These are phyloP conservation scores for Ophiostoma sp. DNA, from an alignment of 2,329 filamentous ascomycete genomes.

Conservation along the genomic window DNA sequence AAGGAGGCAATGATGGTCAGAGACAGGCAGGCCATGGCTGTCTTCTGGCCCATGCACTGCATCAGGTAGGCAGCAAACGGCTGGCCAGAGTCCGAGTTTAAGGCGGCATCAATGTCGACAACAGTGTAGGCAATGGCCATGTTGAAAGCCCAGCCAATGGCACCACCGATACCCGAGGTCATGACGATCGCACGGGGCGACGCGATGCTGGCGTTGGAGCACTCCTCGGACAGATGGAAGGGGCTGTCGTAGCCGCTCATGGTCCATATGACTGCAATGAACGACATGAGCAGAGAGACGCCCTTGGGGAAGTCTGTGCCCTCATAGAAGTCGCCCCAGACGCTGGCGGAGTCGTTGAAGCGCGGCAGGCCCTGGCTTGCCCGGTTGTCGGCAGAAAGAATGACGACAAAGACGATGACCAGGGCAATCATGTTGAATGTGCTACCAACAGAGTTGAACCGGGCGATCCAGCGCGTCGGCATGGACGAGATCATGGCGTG, in stretches of 20 bases:
- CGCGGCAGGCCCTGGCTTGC: slow-evolving; percentile 42
- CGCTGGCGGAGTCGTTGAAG: slow-evolving; percentile 42
- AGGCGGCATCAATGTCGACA: slow-evolving; percentile 52
- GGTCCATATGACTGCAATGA: slow-evolving; percentile 65
- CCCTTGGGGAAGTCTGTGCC: slow-evolving; percentile 63
- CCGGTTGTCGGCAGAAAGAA: slow-evolving; percentile 53
- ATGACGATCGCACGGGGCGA: slow-evolving; percentile 66
- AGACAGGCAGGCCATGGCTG: slow-evolving; percentile 56
- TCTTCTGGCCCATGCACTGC: slow-evolving; percentile 56
- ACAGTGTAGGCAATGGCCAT: slow-evolving; percentile 68
- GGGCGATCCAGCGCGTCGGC: slow-evolving; percentile 64
- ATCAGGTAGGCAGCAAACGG: slow-evolving; percentile 66
- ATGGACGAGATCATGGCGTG: slow-evolving; percentile 63
- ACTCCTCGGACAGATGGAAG: slow-evolving; percentile 71
- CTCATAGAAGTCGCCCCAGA: slow-evolving; percentile 62
- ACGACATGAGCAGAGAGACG: slow-evolving; percentile 64
- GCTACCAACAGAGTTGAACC: slow-evolving; percentile 64
- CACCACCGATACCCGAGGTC: slow-evolving; percentile 59
- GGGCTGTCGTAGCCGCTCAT: slow-evolving; percentile 63
- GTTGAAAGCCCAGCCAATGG: slow-evolving; percentile 69
- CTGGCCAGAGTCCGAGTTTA: slow-evolving; percentile 59
- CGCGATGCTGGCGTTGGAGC: slow-evolving; percentile 65
- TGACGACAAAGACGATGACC: slow-evolving; percentile 61
- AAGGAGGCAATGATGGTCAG: slow-evolving; percentile 65
- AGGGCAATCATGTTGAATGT: slow-evolving; percentile 66